These are phyloP conservation scores for Amphicarpaea edgeworthii DNA, from an alignment of 306 rosid genomes.

Conservation along the genomic window DNA sequence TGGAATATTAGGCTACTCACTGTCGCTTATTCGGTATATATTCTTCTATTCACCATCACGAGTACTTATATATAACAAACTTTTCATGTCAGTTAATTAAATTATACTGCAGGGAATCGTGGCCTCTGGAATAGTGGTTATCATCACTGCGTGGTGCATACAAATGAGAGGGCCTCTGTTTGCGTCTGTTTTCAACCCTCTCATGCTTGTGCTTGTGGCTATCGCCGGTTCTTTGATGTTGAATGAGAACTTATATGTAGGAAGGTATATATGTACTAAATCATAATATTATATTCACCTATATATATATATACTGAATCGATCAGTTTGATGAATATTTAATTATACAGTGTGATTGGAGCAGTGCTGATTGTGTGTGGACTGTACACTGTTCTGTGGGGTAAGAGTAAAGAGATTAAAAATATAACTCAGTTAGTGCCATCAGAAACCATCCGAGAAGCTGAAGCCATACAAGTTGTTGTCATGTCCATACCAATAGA, in stretches of 20 bases:
- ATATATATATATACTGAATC: too few relatives aligned
- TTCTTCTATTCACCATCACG: too few relatives aligned
- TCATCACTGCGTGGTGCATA: constrained; percentile 51
- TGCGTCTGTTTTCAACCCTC: constrained; percentile 55
- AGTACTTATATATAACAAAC: too few relatives aligned
- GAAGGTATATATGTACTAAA: constrained; percentile 42
- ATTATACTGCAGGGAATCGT: constrained; percentile 49
- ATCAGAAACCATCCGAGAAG: constrained; percentile 41
- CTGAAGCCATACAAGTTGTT: constrained; percentile 34
- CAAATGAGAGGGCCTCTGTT: constrained; percentile 55
- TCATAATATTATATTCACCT: too few relatives aligned
- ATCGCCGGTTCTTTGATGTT: constrained; percentile 47
- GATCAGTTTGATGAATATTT: too few relatives aligned
- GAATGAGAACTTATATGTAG: constrained; percentile 48
- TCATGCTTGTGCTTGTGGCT: constrained; percentile 50
- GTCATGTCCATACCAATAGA: constrained; percentile 36
- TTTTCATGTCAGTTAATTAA: not conserved
- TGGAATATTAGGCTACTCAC: constrained; percentile 79
- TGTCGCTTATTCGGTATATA: constrained; percentile 53
- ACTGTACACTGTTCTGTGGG: constrained; percentile 56
- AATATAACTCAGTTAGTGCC: constrained; percentile 38
- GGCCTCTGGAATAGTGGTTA: constrained; percentile 48
- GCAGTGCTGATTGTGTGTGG: constrained; percentile 53
- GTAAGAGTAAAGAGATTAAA: constrained; percentile 50
- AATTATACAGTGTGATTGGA: constrained; percentile 42